Evolutionary conservation across 2,329 filamentous ascomycete species (phyloP).

Genomic region (Nigrospora oryzae): DNA sequence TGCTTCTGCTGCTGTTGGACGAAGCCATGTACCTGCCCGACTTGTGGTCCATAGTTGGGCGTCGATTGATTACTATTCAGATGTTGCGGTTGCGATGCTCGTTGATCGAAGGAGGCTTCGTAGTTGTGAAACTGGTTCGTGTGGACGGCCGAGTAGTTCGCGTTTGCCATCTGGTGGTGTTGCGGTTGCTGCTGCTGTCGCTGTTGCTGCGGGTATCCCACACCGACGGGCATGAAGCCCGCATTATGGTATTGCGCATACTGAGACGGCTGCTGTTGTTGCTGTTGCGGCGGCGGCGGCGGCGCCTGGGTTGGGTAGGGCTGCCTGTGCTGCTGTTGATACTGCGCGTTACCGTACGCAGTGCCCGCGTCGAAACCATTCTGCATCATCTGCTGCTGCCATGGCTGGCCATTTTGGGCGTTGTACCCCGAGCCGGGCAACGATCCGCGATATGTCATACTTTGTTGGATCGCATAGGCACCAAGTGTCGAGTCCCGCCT

Average conservation of each 20-base stretch:
- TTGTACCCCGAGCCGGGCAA: slow-evolving; percentile 17
- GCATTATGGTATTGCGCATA: slow-evolving; percentile 10
- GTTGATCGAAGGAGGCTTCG: slow-evolving; percentile 19
- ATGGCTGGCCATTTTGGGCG: slow-evolving; percentile 13
- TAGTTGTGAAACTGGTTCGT: slow-evolving; percentile 16
- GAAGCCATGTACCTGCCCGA: slow-evolving; percentile 11
- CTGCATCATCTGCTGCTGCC: slow-evolving; percentile 8
- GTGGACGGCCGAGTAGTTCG: slow-evolving; percentile 8
- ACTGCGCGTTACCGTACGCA: slow-evolving; percentile 15
- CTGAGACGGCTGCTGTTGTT: not conserved
- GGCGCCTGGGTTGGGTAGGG: slow-evolving; percentile 1
- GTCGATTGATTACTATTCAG: slow-evolving; percentile 10
- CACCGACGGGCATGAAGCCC: slow-evolving; percentile 7
- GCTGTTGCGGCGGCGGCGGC: not conserved
- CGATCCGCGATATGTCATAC: slow-evolving; percentile 23
- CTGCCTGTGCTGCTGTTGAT: slow-evolving; percentile 4
- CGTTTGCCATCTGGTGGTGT: slow-evolving; percentile 14
- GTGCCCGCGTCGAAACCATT: slow-evolving; percentile 12
- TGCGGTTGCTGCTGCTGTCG: slow-evolving; percentile 16
- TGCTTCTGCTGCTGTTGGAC: slow-evolving; percentile 24
- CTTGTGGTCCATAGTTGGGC: not conserved
- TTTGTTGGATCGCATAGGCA: too few species aligned
- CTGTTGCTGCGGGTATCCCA: slow-evolving; percentile 13
- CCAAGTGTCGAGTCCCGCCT: too few species aligned
- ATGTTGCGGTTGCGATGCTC: slow-evolving; percentile 11